These are phyloP conservation scores for Bipolaris bicolor DNA, from an alignment of 2,329 filamentous ascomycete species.

Conservation along the genomic window DNA sequence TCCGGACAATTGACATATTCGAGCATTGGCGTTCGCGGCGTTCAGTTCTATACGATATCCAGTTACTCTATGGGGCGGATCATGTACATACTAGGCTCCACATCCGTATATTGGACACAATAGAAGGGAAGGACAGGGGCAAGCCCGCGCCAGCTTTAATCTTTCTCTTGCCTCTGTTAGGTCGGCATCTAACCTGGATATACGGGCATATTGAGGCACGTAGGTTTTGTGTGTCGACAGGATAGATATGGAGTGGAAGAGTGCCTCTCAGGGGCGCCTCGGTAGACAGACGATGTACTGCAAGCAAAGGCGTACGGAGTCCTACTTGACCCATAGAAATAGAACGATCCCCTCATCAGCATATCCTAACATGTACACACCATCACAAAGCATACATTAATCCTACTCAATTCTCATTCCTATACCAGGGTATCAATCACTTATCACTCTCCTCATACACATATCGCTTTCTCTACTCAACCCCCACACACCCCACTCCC, in stretches of 20 bases:
- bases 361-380: not conserved
- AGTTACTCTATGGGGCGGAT: not conserved
- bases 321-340: not conserved
- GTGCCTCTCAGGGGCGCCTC: not conserved
- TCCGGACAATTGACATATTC: conserved; percentile 4
- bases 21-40: conserved; percentile 21
- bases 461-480: not conserved
- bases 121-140: not conserved
- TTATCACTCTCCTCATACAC: not conserved
- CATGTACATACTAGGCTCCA: conserved; percentile 4
- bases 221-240: too few species aligned
- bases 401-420: not conserved
- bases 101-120: not conserved
- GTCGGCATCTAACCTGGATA: not conserved
- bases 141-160: not conserved
- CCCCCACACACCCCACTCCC: not conserved
- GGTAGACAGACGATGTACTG: not conserved
- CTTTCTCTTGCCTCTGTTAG: too few species aligned
- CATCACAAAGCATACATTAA: not conserved
- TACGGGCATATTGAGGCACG: not conserved
- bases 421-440: not conserved
- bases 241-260: not conserved
- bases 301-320: not conserved
- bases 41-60: not conserved
- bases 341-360: not conserved